Percentiles rank a stretch among this genome's conserved stretches.
Conservation (phyloP, 495 filamentous ascomycete species). For the Podospora didyma region DNA sequence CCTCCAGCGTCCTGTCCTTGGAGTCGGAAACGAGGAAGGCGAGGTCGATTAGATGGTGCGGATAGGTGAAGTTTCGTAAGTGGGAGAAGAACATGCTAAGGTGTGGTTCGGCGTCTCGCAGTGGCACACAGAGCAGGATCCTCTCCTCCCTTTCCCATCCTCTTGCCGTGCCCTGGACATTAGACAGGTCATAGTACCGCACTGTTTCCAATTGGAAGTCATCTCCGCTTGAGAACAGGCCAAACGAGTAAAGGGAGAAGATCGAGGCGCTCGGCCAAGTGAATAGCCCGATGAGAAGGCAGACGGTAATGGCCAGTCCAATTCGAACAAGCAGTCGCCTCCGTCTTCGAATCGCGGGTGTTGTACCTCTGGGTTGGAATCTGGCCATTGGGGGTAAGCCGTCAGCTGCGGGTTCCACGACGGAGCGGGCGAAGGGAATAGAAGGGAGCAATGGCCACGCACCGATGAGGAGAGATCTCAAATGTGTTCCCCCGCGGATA, state of each 20-base stretch:
- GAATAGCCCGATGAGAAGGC: conserved; percentile 57
- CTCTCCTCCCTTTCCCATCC: conserved; percentile 96
- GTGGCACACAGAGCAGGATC: conserved; percentile 89
- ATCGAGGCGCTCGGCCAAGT: conserved; percentile 64
- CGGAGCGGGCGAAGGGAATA: background rate
- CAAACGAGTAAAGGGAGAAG: conserved; percentile 68
- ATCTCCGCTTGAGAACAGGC: conserved; percentile 61
- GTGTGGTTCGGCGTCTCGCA: conserved; percentile 90
- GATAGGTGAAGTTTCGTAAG: conserved; percentile 93
- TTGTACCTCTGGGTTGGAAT: conserved; percentile 78
- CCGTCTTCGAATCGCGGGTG: conserved; percentile 68
- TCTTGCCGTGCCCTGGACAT: conserved; percentile 80
- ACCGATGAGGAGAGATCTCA: conserved; percentile 89
- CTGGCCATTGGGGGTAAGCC: conserved; percentile 38
- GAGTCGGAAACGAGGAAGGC: conserved; percentile 98
- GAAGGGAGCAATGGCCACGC: conserved; percentile 15
- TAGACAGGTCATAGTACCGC: conserved; percentile 90
- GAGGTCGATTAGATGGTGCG: conserved; percentile 91
- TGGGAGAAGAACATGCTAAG: conserved; percentile 98
- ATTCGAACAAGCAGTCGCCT: conserved; percentile 69
- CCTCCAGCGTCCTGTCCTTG: conserved; percentile 80
- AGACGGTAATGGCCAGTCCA: conserved; percentile 42
- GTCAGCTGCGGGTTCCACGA: background rate
- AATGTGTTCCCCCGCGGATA: conserved; percentile 69
- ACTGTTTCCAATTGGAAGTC: conserved; percentile 87